Conservation (phyloP, 148 eudicot species). For the Silene uniflora region DNA sequence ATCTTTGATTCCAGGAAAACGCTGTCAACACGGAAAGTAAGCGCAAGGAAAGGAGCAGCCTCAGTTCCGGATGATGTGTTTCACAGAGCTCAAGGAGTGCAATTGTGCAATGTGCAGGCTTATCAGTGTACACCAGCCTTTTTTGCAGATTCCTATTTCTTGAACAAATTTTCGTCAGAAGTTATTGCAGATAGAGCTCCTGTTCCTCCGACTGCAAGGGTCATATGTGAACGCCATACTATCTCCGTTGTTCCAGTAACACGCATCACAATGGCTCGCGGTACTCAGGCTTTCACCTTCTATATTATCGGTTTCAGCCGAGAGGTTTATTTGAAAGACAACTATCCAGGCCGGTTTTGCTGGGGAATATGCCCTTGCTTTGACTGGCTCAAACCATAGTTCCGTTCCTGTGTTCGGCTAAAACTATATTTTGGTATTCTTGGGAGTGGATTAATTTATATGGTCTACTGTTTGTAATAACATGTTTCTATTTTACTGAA, state of each 20-base stretch:
- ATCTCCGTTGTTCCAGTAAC: conserved; percentile 93
- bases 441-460: neutral
- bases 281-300: conserved; percentile 64
- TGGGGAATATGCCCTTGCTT: conserved; percentile 98
- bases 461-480: neutral
- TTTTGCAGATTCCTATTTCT: conserved; percentile 85
- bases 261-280: conserved; percentile 74
- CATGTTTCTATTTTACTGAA: too few relatives aligned
- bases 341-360: conserved; percentile 82
- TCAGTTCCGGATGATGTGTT: conserved; percentile 97
- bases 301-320: conserved; percentile 74
- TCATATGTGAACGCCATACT: conserved; percentile 82
- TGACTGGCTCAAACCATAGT: conserved; percentile 72
- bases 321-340: conserved; percentile 85
- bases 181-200: conserved; percentile 80
- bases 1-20: conserved; percentile 59
- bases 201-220: conserved; percentile 66
- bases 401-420: neutral
- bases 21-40: conserved; percentile 64
- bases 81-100: conserved; percentile 92
- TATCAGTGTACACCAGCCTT: conserved; percentile 88
- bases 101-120: conserved; percentile 93
- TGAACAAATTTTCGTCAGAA: conserved; percentile 90
- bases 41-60: conserved; percentile 88
- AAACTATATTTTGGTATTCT: neutral